phyloP scores from a whole-genome alignment of 139 green algal genomes.

The Coelastrella sp. region DNA sequence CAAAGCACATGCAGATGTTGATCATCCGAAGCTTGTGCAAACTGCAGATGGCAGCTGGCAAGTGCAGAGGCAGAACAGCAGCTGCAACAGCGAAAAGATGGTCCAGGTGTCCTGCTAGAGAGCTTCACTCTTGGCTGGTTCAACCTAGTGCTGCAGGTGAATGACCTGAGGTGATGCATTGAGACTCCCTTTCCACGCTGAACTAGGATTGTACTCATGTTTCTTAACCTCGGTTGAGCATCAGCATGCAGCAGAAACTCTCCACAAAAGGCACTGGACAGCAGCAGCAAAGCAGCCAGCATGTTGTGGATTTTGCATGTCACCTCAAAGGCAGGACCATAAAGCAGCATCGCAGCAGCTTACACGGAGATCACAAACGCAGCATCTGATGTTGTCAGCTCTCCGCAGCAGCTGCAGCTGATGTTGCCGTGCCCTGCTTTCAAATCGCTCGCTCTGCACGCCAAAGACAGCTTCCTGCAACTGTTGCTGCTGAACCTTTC shows the following conservation, averaged over 20 bases:
- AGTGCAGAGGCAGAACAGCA: background rate
- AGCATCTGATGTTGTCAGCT: too few relatives aligned
- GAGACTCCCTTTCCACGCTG: too few relatives aligned
- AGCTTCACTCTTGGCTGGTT: constrained; percentile 41
- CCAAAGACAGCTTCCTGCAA: background rate
- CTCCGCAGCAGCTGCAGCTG: too few relatives aligned
- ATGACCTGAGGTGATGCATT: too few relatives aligned
- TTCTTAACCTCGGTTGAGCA: background rate
- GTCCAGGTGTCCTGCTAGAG: constrained; percentile 11
- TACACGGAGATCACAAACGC: too few relatives aligned
- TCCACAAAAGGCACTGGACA: background rate
- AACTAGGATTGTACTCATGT: background rate
- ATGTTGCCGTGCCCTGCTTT: background rate
- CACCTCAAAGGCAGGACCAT: too few relatives aligned
- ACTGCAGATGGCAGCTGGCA: constrained; percentile 13
- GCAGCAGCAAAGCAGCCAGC: background rate
- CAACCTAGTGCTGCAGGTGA: constrained; percentile 28
- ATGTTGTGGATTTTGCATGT: background rate
- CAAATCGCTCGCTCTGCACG: background rate
- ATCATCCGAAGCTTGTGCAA: background rate
- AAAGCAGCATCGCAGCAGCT: too few relatives aligned
- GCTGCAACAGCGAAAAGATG: constrained; percentile 26
- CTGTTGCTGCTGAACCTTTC: background rate
- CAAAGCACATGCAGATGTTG: too few relatives aligned
- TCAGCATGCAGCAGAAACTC: background rate